Evolutionary conservation across 176 grass and related monocot genomes (phyloP), one percentile per base, ranked within the genome.

Genomic region (Pontederia paniculata): DNA sequence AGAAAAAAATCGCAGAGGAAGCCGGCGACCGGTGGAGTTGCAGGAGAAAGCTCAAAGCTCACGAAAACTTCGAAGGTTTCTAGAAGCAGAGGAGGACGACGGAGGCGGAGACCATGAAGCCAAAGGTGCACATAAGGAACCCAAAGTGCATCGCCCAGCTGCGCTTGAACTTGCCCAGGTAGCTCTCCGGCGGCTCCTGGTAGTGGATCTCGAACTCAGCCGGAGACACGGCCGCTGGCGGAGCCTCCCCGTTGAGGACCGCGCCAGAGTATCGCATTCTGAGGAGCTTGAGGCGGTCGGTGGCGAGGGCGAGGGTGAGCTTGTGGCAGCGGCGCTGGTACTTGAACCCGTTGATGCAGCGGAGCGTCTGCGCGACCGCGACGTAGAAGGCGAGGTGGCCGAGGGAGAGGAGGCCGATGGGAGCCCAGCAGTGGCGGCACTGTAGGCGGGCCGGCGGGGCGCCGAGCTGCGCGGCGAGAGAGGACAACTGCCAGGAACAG

Each of bases 261-360:
- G 58, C 9, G 23, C 9, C 10, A 4, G 58, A 62, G 58, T 44
- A 62, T 13, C 58, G 58, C 42, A 62, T 18, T 41, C 21, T 62
- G 18, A 62, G 58, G 42, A 45, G 58, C 58, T 45, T 62, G 58
- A 62, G 58, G 58, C 58, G 58, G 43, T 62, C 58, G 58, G 58
- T 62, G 58, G 58, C 58, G 58, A 62, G 58, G 58, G 58, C 58
- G 43, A 62, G 58, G 42, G 58, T 62, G 58, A 62, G 58, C 58
- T 62, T 62, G 58, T 62, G 58, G 58, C 58, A 62, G 58, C 58
- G 58, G 16, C 58, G 42, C 58, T 62, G 58, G 58, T 62, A 62
- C 17, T 62, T 62, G 58, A 62, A 62, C 10, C 58, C 58, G 58
- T 62, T 62, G 42, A 62, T 44, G 58, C 58, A 62, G 58, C 58